Evolutionary conservation across 2,329 filamentous ascomycete genomes (phyloP).

Genomic region (Stagonosporopsis tanaceti): DNA sequence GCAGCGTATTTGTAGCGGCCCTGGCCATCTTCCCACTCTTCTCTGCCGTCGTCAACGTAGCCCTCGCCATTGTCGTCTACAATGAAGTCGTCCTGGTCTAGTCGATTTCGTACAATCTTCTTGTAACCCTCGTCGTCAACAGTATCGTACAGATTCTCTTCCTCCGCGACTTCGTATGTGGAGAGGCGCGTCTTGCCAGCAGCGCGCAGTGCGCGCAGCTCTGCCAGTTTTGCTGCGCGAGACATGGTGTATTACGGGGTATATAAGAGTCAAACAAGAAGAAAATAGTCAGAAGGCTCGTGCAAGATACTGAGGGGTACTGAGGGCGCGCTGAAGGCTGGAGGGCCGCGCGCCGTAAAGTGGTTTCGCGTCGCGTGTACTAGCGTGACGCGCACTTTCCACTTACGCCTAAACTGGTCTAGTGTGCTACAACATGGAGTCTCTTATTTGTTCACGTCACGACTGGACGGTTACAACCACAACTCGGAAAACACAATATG

Average conservation of each 20-base stretch:
- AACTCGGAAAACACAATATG: conserved; percentile 30
- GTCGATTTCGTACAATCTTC: conserved; percentile 85
- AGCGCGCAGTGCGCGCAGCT: conserved; percentile 83
- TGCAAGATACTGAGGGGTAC: conserved; percentile 22
- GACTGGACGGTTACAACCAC: conserved; percentile 8
- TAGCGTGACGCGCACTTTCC: conserved; percentile 29
- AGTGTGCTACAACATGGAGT: conserved; percentile 1
- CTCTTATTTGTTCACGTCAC: conserved; percentile 15
- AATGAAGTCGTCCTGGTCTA: conserved; percentile 96
- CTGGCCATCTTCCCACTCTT: conserved; percentile 73
- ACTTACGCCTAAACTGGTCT: conserved; percentile 12
- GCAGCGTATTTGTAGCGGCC: conserved; percentile 70
- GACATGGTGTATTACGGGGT: conserved; percentile 42
- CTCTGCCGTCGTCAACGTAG: conserved; percentile 94
- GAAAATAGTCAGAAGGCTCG: conserved; percentile 23
- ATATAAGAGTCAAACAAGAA: conserved; percentile 16
- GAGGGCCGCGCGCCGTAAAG: conserved; percentile 26
- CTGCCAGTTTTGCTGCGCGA: conserved; percentile 62
- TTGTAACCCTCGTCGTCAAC: conserved; percentile 98
- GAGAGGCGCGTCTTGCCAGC: conserved; percentile 92
- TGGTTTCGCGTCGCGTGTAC: conserved; percentile 24
- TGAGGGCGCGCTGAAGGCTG: conserved; percentile 35
- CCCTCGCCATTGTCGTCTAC: conserved; percentile 98
- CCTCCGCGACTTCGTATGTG: conserved; percentile 85
- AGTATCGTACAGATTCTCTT: conserved; percentile 88